Base-by-base conservation (phyloP, 805 yeast species). In the Yarrowia keelungensis region DNA sequence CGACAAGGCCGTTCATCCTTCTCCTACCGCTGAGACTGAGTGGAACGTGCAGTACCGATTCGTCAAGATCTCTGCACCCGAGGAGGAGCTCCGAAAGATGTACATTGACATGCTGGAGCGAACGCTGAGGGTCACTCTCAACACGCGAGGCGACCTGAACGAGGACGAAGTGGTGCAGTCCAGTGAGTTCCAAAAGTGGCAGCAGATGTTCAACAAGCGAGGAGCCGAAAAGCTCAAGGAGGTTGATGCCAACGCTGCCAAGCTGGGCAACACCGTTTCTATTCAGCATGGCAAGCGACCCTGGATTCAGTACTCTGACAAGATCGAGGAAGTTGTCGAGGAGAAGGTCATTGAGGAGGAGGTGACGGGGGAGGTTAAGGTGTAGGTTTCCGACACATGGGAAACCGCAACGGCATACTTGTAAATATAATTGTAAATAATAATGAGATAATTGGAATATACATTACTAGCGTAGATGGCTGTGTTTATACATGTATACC, bases 1-100 rank as follows among this genome's bases (percentile, higher is more conserved):
- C 2, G 56, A 62, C 16, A 22, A 43, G 16, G 10, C 11, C 47
- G n/a, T 39, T 11, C 56, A 62, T 26, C 67, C 67, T 4, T 62
- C 56, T 3, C 67, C 67, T 3, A 43, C 67, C 32, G 5, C 11
- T 9, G 67, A 62, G 5, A 62, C 67, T 8, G 67, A 62, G 39
- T 62, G 67, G 67, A 19, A 15, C 7, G 67, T 62, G n/a, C 67
- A 62, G 47, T 62, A 62, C 45, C 47, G 67, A 12, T 15, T 62
- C 15, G 67, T 32, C 39, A 51, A 26, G 22, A 5, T 62, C 16
- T 2, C 16, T 10, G 67, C 39, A 7, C 51, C 39, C 41, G 38
- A 41, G 9, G 38, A 14, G 8, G 3, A 7, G 22, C 39, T 38
- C 12, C 14, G 26, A 10, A 38, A n/a, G 10, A 36, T 38, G 26